These are phyloP conservation scores for Jimgerdemannia lactiflua DNA, from an alignment of 192 early-diverging fungal genomes.

Conservation along the genomic window DNA sequence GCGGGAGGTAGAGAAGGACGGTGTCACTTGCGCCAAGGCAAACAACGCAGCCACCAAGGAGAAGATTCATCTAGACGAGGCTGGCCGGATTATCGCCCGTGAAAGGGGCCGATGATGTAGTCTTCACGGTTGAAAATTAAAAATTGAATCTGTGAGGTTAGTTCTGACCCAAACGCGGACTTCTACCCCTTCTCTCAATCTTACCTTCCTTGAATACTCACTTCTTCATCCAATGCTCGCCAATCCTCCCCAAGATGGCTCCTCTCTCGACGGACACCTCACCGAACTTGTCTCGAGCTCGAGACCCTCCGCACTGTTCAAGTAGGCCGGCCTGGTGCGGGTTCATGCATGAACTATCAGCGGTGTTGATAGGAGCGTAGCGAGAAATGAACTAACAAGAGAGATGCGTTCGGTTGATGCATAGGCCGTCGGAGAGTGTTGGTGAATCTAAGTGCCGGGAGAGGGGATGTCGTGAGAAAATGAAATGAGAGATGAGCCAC, in stretches of 20 bases:
- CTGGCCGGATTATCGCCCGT: slow-evolving; percentile 83
- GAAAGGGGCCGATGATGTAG: slow-evolving; percentile 61
- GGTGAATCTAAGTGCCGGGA: slow-evolving; percentile 38
- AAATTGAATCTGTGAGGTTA: not conserved
- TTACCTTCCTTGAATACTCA: slow-evolving; percentile 66
- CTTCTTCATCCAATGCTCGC: slow-evolving; percentile 55
- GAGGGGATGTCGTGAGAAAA: slow-evolving; percentile 6
- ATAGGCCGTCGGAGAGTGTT: slow-evolving; percentile 33
- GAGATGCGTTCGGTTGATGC: slow-evolving; percentile 56
- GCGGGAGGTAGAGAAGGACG: slow-evolving; percentile 52
- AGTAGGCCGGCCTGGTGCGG: slow-evolving; percentile 56
- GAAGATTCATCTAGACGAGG: slow-evolving; percentile 50
- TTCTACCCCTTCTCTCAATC: not conserved
- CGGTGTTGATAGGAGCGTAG: slow-evolving; percentile 65
- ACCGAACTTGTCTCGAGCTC: slow-evolving; percentile 43
- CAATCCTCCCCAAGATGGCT: slow-evolving; percentile 42
- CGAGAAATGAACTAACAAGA: slow-evolving; percentile 70
- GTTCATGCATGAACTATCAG: slow-evolving; percentile 83
- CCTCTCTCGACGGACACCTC: slow-evolving; percentile 34
- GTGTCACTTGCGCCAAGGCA: slow-evolving; percentile 85
- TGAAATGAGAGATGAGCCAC: too few species aligned
- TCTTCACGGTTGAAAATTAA: slow-evolving; percentile 25
- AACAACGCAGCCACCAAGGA: slow-evolving; percentile 55
- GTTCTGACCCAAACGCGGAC: too few species aligned
- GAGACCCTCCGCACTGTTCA: slow-evolving; percentile 27